Base-by-base conservation (phyloP, 2,329 filamentous ascomycete genomes). In the Hypoxylon sp. region DNA sequence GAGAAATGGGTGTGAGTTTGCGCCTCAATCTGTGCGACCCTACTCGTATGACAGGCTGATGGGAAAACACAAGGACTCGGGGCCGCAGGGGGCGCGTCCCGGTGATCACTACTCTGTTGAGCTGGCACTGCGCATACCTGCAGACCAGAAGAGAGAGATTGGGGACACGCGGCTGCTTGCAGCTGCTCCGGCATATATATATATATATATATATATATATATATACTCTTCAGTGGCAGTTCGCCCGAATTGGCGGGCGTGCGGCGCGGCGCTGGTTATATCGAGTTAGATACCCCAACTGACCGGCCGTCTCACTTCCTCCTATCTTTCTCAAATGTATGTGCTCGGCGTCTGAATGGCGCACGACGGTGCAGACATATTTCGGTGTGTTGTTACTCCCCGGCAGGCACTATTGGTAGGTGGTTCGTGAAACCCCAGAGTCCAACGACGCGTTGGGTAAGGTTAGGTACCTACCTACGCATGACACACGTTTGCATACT, bases 61-160 rank as follows among this genome's bases (percentile, higher is more conserved):
- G 50, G 58, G 64, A 56, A 57, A 54, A 51, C 52, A 64, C 60
- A 62, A 19, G 49, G 44, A 44, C 22, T 41, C 15, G 47, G 30
- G 30, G 43, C 19, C 47, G 30, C 46, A 55, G 56, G 55, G 64
- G 56, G 54, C 53, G 37, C 30, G 51, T 22, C 30, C 50, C 54
- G 67, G 41, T 61, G 67, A 69, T 69, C 67, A 50, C 48, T 65
- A 26, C 67, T 67, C 48, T 49, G 43, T 47, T 67, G 32, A 51
- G 56, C 24, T 24, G 47, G 50, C 54, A 50, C n/a, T n/a, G n/a
- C 56, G 44, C 39, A 48, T 54, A 34, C 43, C 37, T 49, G 56
- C 39, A 59, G 26, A 7, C 24, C 37, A 30, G 46, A 17, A 15
- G 17, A 37, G 20, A 39, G 48, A 50, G 64, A 48, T 11, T 13